phyloP scores from a whole-genome alignment of 1,139 yeast species.

The Candida sanyaensis region DNA sequence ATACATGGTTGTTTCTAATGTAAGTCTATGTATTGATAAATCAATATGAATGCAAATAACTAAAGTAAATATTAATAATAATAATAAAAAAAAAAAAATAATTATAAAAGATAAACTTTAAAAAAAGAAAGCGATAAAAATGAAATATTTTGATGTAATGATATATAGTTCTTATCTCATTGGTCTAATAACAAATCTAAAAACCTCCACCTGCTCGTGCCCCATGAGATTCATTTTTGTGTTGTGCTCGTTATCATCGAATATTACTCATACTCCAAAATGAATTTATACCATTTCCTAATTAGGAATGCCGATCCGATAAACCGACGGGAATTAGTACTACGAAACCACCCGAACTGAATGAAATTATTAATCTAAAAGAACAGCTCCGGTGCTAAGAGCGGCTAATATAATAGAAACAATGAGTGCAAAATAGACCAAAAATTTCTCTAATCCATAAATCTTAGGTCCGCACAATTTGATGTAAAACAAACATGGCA shows the following conservation, averaged over 20 bases:
- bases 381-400: conserved; percentile 42
- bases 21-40: neutral
- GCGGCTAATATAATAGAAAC: conserved; percentile 31
- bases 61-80: neutral
- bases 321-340: neutral
- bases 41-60: neutral
- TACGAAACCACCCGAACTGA: too few relatives aligned
- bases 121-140: too few relatives aligned
- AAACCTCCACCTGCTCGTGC: too few relatives aligned
- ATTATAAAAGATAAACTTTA: too few relatives aligned
- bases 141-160: neutral
- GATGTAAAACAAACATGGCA: conserved; percentile 57
- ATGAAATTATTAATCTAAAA: conserved; percentile 19
- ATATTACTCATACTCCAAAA: too few relatives aligned
- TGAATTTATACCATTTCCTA: neutral
- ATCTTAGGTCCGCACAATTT: conserved; percentile 33
- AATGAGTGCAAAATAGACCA: conserved; percentile 23
- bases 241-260: too few relatives aligned
- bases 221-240: too few relatives aligned
- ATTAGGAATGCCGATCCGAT: conserved; percentile 5
- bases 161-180: neutral
- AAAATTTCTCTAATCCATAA: conserved; percentile 22
- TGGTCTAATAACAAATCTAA: neutral
- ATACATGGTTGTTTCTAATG: conserved; percentile 21
- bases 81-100: too few relatives aligned